phyloP scores from a whole-genome alignment of 2,329 filamentous ascomycete genomes.

The Ceratocystis cacaofunesta region DNA sequence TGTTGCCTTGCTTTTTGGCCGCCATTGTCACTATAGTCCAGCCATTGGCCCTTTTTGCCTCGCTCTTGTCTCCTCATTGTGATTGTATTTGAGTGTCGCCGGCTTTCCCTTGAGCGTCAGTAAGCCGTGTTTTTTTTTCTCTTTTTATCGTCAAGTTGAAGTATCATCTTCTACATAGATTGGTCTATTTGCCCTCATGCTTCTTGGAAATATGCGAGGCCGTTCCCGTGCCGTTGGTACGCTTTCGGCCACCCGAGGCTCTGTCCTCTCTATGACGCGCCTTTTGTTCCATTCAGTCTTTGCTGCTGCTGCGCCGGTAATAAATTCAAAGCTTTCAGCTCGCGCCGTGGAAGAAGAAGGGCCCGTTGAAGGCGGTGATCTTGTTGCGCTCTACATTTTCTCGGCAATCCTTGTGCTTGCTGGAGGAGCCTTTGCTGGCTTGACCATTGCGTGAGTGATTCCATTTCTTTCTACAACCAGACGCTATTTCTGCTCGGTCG shows the following conservation, averaged over 20 bases:
- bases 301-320: conserved; percentile 34
- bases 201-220: conserved; percentile 8
- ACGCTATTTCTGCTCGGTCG: neutral
- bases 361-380: conserved; percentile 43
- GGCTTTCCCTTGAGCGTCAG: neutral
- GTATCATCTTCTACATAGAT: neutral
- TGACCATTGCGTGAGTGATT: conserved; percentile 64
- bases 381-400: conserved; percentile 70
- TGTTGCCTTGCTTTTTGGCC: neutral
- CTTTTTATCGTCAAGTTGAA: neutral
- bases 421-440: conserved; percentile 83
- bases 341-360: conserved; percentile 30
- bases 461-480: neutral
- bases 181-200: neutral
- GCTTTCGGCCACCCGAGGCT: conserved; percentile 11
- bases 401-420: conserved; percentile 70
- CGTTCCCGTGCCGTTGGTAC: conserved; percentile 9
- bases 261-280: conserved; percentile 10
- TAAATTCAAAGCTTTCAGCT: conserved; percentile 15
- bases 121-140: neutral
- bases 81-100: neutral
- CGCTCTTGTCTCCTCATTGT: neutral
- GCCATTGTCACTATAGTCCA: neutral
- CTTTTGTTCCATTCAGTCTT: conserved; percentile 21
- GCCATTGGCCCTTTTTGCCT: neutral